Percentiles rank a stretch among this genome's conserved stretches.
These are phyloP conservation scores for Camelina sativa DNA, from an alignment of 345 rosid genomes.

Conservation along the genomic window DNA sequence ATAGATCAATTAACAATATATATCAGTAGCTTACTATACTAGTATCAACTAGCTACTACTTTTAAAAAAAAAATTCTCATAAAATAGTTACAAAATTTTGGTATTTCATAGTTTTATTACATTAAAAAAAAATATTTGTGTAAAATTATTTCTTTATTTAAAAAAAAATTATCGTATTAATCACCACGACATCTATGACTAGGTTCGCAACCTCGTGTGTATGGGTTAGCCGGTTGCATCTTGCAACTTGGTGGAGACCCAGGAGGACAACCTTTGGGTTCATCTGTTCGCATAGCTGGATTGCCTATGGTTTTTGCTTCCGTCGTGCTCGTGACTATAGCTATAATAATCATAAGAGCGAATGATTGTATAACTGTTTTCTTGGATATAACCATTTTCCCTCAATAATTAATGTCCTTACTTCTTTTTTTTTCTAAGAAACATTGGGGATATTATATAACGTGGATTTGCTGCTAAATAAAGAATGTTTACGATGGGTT, in stretches of 20 bases:
- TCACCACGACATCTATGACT: conserved; percentile 17
- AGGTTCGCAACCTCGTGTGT: conserved; percentile 9
- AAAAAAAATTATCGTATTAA: neutral
- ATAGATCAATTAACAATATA: too few species aligned
- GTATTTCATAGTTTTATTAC: neutral
- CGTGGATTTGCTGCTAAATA: conserved; percentile 23
- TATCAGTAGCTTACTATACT: too few species aligned
- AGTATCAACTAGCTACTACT: too few species aligned
- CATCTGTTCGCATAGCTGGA: neutral
- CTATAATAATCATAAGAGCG: conserved; percentile 5
- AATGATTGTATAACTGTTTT: conserved; percentile 6
- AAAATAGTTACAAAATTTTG: neutral
- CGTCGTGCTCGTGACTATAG: conserved; percentile 19
- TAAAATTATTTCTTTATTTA: neutral
- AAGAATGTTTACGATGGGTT: conserved; percentile 19
- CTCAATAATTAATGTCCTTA: too few species aligned
- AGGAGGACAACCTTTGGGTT: neutral
- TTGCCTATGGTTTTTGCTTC: neutral
- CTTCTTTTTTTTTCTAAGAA: neutral
- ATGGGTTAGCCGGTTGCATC: neutral
- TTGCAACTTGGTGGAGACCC: neutral
- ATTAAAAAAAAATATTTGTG: neutral
- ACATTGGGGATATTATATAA: conserved; percentile 13
- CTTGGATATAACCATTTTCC: conserved; percentile 19
- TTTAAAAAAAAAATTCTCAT: too few species aligned